These are phyloP conservation scores for Clarireedia paspali DNA, from an alignment of 2,329 filamentous ascomycete species.

Conservation along the genomic window DNA sequence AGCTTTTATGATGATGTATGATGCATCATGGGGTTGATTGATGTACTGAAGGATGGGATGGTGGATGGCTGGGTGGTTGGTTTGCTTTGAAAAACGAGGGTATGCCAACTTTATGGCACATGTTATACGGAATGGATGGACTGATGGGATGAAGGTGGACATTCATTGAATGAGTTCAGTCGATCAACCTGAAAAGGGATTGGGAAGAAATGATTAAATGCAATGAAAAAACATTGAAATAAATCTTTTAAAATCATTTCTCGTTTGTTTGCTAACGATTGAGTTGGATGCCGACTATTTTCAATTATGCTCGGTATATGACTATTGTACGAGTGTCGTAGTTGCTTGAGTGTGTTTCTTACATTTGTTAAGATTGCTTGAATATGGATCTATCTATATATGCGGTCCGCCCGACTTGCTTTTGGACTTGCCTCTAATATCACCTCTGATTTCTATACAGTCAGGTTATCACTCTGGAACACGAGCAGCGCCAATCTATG, in stretches of 20 bases:
- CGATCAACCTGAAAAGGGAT: too few relatives aligned
- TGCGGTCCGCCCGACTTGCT: not conserved
- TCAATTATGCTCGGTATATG: too few relatives aligned
- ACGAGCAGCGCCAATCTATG: constrained; percentile 81
- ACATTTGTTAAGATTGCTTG: not conserved
- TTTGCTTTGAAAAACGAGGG: not conserved
- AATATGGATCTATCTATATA: not conserved
- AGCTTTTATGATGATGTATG: constrained; percentile 4
- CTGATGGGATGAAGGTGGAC: not conserved
- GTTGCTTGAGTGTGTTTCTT: not conserved
- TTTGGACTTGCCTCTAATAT: too few relatives aligned
- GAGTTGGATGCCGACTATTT: not conserved
- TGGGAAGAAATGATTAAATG: not conserved
- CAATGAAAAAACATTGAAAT: not conserved
- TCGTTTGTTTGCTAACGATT: not conserved
- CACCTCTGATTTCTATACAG: constrained; percentile 2
- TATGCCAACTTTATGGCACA: not conserved
- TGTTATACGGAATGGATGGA: not conserved
- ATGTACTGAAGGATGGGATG: not conserved
- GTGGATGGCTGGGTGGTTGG: not conserved
- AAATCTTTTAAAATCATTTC: too few relatives aligned
- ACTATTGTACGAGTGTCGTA: too few relatives aligned
- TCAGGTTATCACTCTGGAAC: constrained; percentile 82
- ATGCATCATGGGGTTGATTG: not conserved
- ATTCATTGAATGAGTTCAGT: not conserved